These are phyloP conservation scores for Talaromyces sp. DNA, from an alignment of 2,329 filamentous ascomycete genomes.

Conservation along the genomic window DNA sequence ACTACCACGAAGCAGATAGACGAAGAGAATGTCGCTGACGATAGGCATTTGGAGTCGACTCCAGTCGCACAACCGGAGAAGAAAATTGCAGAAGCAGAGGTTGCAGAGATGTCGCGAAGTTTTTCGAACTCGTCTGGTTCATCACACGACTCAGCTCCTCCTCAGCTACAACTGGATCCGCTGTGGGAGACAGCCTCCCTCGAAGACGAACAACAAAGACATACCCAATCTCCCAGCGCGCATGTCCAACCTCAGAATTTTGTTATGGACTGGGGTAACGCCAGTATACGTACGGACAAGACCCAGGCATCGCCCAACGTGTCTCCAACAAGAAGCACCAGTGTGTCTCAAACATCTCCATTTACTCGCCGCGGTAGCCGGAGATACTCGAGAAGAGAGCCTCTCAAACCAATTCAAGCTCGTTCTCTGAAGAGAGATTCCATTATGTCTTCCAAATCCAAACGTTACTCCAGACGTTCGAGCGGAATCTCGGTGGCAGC, in stretches of 20 bases:
- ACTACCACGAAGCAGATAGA: constrained; percentile 25
- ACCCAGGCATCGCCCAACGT: constrained; percentile 23
- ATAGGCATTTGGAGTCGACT: not conserved
- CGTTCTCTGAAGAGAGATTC: constrained; percentile 37
- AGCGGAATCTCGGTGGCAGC: constrained; percentile 38
- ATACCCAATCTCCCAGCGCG: not conserved
- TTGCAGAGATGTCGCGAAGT: constrained; percentile 23
- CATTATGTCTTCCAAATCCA: constrained; percentile 34
- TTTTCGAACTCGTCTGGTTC: constrained; percentile 23
- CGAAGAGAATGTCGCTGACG: constrained; percentile 6
- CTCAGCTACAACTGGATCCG: constrained; percentile 34
- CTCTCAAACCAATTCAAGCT: constrained; percentile 36
- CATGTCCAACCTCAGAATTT: constrained; percentile 25
- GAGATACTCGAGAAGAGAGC: constrained; percentile 33
- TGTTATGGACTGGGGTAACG: constrained; percentile 31
- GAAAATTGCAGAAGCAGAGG: not conserved
- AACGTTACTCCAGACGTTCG: constrained; percentile 36
- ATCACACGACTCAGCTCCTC: constrained; percentile 27
- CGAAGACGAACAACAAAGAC: constrained; percentile 18
- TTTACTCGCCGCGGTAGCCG: constrained; percentile 29
- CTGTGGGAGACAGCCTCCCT: constrained; percentile 32
- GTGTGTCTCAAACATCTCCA: constrained; percentile 30
- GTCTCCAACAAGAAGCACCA: constrained; percentile 28
- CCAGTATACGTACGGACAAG: constrained; percentile 22
- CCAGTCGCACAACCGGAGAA: constrained; percentile 2